Conservation (phyloP, 208 protist species). For the Trypanosoma melophagium region DNA sequence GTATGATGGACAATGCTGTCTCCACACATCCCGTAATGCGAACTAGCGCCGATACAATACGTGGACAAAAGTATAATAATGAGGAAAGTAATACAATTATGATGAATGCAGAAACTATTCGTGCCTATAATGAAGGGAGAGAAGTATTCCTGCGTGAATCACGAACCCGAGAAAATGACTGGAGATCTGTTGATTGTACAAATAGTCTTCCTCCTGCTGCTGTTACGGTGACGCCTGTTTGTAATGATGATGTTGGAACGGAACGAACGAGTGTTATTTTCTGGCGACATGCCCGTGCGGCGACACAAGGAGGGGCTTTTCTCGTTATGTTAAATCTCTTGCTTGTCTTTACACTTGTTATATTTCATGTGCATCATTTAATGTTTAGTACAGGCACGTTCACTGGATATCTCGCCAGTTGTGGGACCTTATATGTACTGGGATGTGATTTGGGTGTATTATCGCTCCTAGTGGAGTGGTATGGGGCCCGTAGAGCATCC, state of each 20-base stretch:
- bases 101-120: too few relatives aligned
- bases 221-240: too few relatives aligned
- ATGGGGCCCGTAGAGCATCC: background rate
- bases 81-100: background rate
- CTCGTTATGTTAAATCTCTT: constrained; percentile 27
- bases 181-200: too few relatives aligned
- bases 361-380: constrained; percentile 35
- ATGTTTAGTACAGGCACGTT: constrained; percentile 31
- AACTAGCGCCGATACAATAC: background rate
- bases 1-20: too few relatives aligned
- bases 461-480: background rate
- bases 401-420: constrained; percentile 33
- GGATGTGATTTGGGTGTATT: constrained; percentile 20
- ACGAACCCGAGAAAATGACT: too few relatives aligned
- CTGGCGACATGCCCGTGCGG: too few relatives aligned
- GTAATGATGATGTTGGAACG: too few relatives aligned
- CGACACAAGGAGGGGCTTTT: background rate
- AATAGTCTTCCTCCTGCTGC: too few relatives aligned
- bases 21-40: too few relatives aligned
- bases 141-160: too few relatives aligned
- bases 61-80: background rate
- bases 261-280: too few relatives aligned
- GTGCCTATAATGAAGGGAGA: too few relatives aligned
- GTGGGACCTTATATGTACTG: constrained; percentile 32
- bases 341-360: constrained; percentile 24